Evolutionary conservation across 345 rosid species (phyloP).

Genomic region (Draba incana): DNA sequence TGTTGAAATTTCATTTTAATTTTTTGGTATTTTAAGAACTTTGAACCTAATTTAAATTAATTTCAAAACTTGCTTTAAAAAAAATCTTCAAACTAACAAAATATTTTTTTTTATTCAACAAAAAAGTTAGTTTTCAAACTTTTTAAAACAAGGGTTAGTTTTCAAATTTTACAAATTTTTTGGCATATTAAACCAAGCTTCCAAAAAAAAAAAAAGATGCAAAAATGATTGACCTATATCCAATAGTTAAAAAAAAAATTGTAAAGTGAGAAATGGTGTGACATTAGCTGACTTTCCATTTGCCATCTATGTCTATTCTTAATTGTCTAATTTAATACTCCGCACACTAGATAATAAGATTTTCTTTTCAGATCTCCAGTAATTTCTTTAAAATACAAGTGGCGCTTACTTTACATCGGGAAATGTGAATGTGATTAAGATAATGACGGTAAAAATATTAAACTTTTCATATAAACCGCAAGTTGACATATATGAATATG

Average conservation of each 20-base stretch:
- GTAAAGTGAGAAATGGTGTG: background rate
- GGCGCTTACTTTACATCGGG: constrained; percentile 3
- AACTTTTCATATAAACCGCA: constrained; percentile 10
- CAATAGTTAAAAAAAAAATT: background rate
- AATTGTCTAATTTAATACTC: background rate
- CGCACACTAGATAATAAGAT: background rate
- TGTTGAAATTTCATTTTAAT: no score
- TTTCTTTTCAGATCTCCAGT: background rate
- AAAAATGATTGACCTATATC: background rate
- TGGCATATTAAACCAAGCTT: no score
- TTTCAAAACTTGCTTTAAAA: no score
- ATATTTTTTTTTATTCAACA: no score
- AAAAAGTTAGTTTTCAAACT: no score
- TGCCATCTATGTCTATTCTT: background rate
- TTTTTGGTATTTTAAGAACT: no score
- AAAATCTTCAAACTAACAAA: no score
- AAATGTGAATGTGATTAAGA: background rate
- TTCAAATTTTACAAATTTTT: no score
- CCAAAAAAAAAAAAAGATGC: no score
- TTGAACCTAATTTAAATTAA: no score
- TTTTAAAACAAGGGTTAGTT: no score
- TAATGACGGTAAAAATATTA: background rate
- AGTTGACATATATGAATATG: background rate
- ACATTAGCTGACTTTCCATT: constrained; percentile 10
- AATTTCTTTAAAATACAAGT: background rate